Evolutionary conservation across 1,139 yeast genomes (phyloP).

Genomic region (Scheffersomyces illinoinensis): DNA sequence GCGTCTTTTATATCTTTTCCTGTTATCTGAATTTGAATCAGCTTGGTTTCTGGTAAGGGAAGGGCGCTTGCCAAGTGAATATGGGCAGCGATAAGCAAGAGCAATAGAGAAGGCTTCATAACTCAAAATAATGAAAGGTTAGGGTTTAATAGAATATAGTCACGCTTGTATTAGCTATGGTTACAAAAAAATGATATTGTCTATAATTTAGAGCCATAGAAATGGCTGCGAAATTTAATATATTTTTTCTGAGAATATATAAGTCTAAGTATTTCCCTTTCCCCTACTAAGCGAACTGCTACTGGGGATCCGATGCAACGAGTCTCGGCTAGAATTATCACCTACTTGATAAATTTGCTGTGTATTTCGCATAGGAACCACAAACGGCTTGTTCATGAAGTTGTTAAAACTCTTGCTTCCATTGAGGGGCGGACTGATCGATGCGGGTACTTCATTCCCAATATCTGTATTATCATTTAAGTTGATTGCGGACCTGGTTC

Average conservation of each 20-base stretch:
- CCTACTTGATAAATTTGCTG: conserved; percentile 16
- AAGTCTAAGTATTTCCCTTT: conserved; percentile 5
- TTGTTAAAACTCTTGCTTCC: conserved; percentile 18
- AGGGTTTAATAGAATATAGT: neutral
- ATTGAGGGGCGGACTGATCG: conserved; percentile 5
- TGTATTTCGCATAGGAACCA: conserved; percentile 28
- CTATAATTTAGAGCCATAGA: conserved; percentile 1
- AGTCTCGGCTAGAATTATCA: conserved; percentile 31
- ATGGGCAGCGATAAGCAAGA: neutral
- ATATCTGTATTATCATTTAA: conserved; percentile 24
- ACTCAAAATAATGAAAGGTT: neutral
- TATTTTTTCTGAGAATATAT: neutral
- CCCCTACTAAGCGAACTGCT: conserved; percentile 17
- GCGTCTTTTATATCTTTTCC: conserved; percentile 25
- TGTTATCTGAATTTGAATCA: conserved; percentile 24
- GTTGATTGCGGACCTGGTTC: conserved; percentile 44
- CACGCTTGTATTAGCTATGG: conserved; percentile 6
- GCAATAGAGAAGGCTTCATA: neutral
- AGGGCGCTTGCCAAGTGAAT: neutral
- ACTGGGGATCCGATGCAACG: conserved; percentile 25
- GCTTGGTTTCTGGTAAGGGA: conserved; percentile 5
- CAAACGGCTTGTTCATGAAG: conserved; percentile 39
- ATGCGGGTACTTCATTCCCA: neutral
- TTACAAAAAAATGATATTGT: conserved; percentile 2
- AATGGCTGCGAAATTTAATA: neutral